phyloP scores from a whole-genome alignment of 257 asterid species.

The Cordia subcordata region DNA sequence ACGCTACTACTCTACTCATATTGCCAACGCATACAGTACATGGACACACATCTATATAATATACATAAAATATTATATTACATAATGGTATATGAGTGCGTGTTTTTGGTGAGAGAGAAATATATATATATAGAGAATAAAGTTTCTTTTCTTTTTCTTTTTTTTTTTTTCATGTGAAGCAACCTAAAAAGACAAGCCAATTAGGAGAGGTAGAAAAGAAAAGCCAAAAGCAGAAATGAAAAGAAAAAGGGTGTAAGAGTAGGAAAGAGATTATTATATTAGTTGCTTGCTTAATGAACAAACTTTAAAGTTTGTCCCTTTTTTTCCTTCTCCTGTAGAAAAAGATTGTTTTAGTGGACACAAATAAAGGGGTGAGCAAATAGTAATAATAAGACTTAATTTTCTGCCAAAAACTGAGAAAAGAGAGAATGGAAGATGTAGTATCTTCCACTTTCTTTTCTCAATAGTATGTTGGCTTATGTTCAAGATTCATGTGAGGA shows the following conservation, averaged over 20 bases:
- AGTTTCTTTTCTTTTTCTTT: too few species aligned
- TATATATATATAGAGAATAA: too few species aligned
- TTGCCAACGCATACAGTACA: too few species aligned
- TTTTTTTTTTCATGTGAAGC: constrained; percentile 38
- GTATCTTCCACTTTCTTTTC: background rate
- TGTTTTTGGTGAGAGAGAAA: constrained; percentile 1
- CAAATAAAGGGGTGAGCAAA: background rate
- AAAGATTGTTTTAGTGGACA: constrained; percentile 1
- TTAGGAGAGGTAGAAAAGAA: constrained; percentile 3
- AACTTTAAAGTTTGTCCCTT: too few species aligned
- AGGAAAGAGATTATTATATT: constrained; percentile 8
- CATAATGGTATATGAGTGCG: background rate
- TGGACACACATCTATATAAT: too few species aligned
- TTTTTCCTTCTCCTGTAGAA: background rate
- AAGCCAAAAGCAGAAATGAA: background rate
- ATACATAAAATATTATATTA: too few species aligned
- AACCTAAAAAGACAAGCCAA: constrained; percentile 36
- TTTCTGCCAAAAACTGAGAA: too few species aligned
- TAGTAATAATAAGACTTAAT: too few species aligned
- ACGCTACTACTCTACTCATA: too few species aligned
- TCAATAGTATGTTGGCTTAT: too few species aligned
- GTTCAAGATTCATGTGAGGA: background rate
- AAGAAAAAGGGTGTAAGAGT: background rate
- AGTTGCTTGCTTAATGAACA: constrained; percentile 37
- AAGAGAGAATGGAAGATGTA: background rate